Percentiles rank a stretch among this genome's conserved stretches.
Conservation (phyloP, 2,329 filamentous ascomycete genomes). For the Chalara sp. region DNA sequence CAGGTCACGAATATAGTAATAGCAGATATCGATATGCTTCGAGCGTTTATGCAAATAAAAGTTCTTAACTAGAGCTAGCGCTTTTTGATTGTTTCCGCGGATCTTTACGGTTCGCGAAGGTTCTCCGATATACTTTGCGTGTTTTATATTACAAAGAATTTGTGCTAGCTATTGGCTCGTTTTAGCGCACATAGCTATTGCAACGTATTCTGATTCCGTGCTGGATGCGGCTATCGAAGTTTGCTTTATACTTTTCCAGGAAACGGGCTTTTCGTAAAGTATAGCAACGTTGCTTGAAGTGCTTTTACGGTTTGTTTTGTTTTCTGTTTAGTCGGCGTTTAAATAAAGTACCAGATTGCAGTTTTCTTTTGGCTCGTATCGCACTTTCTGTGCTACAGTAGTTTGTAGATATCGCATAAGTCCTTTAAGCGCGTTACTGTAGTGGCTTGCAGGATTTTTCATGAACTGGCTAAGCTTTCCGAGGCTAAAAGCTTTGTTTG, state of each 20-base stretch:
- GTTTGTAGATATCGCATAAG: neutral
- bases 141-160: neutral
- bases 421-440: neutral
- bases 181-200: conserved; percentile 1
- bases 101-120: neutral
- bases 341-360: neutral
- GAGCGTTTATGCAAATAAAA: neutral
- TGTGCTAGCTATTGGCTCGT: conserved; percentile 1
- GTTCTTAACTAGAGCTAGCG: neutral
- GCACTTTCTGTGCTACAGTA: neutral
- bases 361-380: neutral
- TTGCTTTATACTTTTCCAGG: conserved; percentile 11
- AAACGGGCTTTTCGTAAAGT: conserved; percentile 1
- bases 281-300: conserved; percentile 7
- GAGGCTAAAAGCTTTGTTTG: neutral
- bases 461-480: neutral
- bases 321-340: neutral
- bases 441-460: neutral
- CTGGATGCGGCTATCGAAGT: conserved; percentile 7
- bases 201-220: conserved; percentile 13
- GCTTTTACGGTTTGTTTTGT: neutral
- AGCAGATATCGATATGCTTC: conserved; percentile 3
- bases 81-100: too few relatives aligned
- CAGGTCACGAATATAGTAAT: conserved; percentile 2
- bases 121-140: neutral